Evolutionary conservation across 2,329 filamentous ascomycete genomes (phyloP).

Genomic region (Colletotrichum sp.): DNA sequence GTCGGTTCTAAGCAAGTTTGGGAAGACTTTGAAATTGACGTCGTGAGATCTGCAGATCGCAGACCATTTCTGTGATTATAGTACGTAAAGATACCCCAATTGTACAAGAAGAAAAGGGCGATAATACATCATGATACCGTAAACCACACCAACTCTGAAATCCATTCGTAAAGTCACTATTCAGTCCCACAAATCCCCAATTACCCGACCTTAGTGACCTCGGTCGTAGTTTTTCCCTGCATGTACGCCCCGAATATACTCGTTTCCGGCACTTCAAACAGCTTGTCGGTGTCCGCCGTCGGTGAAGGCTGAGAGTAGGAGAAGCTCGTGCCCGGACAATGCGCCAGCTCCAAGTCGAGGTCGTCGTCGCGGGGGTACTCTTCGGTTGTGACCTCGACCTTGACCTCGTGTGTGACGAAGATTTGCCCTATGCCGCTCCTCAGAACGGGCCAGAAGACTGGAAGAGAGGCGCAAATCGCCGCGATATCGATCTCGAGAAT

Average conservation of each 20-base stretch:
- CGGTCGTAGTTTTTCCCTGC: not conserved
- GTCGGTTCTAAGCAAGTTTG: not conserved
- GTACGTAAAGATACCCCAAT: not conserved
- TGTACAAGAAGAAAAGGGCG: not conserved
- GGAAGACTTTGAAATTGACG: not conserved
- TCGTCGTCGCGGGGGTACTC: not conserved
- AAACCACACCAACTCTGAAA: not conserved
- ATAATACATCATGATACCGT: not conserved
- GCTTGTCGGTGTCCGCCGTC: not conserved
- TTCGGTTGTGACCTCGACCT: slow-evolving; percentile 22
- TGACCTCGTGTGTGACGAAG: slow-evolving; percentile 39
- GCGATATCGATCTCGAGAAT: slow-evolving; percentile 34
- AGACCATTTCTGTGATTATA: not conserved
- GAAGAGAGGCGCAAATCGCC: slow-evolving; percentile 13
- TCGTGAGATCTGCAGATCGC: not conserved
- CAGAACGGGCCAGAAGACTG: slow-evolving; percentile 25
- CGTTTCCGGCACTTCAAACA: not conserved
- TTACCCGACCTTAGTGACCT: not conserved
- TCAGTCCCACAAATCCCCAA: not conserved
- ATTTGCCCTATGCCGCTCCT: slow-evolving; percentile 30
- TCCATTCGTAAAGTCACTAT: not conserved
- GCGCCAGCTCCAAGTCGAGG: not conserved
- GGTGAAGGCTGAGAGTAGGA: not conserved
- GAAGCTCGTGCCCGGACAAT: not conserved
- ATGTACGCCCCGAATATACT: not conserved